Percentiles rank a stretch among this genome's conserved stretches.
Conservation (phyloP, 2,329 filamentous ascomycete species). For the Colletotrichum acutatum region DNA sequence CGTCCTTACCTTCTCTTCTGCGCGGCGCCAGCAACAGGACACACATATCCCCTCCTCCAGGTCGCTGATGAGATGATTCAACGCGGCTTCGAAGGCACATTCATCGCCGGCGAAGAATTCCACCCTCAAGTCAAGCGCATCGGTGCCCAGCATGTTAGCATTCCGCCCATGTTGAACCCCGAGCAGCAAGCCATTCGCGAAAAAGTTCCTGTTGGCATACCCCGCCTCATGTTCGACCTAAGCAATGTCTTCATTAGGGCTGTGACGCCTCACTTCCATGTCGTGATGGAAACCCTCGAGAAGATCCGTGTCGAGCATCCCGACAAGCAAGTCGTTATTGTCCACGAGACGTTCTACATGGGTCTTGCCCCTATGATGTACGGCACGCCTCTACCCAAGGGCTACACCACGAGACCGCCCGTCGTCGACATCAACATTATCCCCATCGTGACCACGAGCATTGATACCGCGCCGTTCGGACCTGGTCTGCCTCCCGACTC, state of each 20-base stretch:
- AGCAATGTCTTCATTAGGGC: constrained; percentile 46
- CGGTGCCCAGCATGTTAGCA: constrained; percentile 49
- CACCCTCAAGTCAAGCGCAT: constrained; percentile 46
- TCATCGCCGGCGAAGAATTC: constrained; percentile 52
- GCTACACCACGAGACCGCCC: constrained; percentile 47
- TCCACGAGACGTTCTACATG: constrained; percentile 53
- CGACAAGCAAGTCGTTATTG: constrained; percentile 51
- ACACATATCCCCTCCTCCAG: constrained; percentile 44
- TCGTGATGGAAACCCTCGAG: constrained; percentile 49
- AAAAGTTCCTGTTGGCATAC: constrained; percentile 37
- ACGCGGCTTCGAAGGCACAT: constrained; percentile 54
- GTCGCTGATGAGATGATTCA: constrained; percentile 50
- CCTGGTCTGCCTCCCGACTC: constrained; percentile 51
- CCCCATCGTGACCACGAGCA: constrained; percentile 49
- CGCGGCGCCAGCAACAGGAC: constrained; percentile 43
- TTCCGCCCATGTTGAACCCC: constrained; percentile 25
- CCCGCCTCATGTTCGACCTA: constrained; percentile 46
- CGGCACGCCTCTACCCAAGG: constrained; percentile 51
- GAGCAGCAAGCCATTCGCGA: constrained; percentile 38
- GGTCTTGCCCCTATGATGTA: constrained; percentile 50
- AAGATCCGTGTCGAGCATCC: constrained; percentile 45
- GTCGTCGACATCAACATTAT: constrained; percentile 53
- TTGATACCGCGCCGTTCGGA: constrained; percentile 52
- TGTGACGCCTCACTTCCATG: constrained; percentile 46
- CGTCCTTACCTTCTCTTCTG: constrained; percentile 44